Evolutionary conservation across 2,329 filamentous ascomycete species (phyloP), one percentile per base, ranked within the genome.

Genomic region (Aspergillus sp.): DNA sequence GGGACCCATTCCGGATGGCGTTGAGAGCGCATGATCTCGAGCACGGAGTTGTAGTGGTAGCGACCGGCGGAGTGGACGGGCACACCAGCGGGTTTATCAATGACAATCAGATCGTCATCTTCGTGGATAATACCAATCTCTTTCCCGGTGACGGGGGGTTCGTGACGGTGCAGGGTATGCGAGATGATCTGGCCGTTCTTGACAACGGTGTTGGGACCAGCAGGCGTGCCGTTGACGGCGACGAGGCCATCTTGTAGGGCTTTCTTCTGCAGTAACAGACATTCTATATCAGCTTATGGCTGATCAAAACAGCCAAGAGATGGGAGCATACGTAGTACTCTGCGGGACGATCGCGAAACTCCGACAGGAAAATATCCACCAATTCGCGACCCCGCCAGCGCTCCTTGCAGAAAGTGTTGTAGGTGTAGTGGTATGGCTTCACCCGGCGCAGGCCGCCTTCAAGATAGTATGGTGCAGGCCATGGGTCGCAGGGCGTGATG

Each of bases 11-110:
- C 76, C 57, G 82, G 77, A 30, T 83, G 82, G 39, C 86, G 78
- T 72, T 97, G 90, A 2, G 91, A 86, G 67, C 91, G 89, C 86
- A 99, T 89, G 67, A 99, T 97, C 80, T 98, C 93, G 41, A 96
- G 85, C 49, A 99, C 86, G 0, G 91, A 94, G 79, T 99, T 99
- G 82, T 90, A 96, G 75, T 94, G 92, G 81, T 99, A 99, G 52
- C 95, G 88, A 5, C 95, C 95, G 0, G 95, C 94, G 5, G 95
- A 91, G 75, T 99, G 95, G 0, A 99, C 95, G 0, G 95, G 95
- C 43, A 99, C 89, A 6, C 95, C 95, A 0, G 94, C 90, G 0
- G 95, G 95, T 77, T 99, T 99, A 80, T 97, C 92, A 74, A 99
- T 96, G 63, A 98, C 93, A 61, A 99, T 90, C 81, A 99, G 89